Base-by-base conservation (phyloP, 345 rosid genomes). In the Isatis tinctoria region DNA sequence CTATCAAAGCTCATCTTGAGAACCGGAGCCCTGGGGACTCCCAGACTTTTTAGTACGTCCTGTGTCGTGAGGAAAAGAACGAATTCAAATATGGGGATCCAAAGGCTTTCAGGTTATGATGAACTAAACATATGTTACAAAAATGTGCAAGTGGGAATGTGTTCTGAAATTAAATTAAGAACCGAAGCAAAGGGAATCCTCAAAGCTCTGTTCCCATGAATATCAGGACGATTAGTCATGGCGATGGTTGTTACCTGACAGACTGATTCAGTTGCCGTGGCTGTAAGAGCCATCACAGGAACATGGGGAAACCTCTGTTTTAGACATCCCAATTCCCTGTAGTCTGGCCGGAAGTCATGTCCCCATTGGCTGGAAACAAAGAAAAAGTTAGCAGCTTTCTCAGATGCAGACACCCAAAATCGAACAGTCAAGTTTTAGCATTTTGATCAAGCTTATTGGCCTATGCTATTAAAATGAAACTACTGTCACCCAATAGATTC, bases 331-430 rank as follows among this genome's bases (percentile, higher is more conserved):
- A 88, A 78, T 35, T 82, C 87, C 70, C 93, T 83, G 77, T 92
- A 95, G 67, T 92, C 97, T 74, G 97, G 99, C 67, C 97, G 91
- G 60, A 92, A 95, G 86, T 92, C 99, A 78, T 92, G 99, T 54
- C 99, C 99, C 98, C 98, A 91, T 74, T 95, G 99, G 73, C 98
- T 91, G 85, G 27, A 40, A 75, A 70, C 28, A 59, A 59, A 33
- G 41, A 17, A 64, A 70, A 44, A 44, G 7, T 6, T 60, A 60
- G 72, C 35, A 12, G 6, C 37, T 67, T 20, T 67, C 72, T 67
- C 72, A 67, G 72, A 33, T 20, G 16, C 14, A 20, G 54, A 49
- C 56, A 35, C 20, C 44, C 30, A 18, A 12, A 48, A 47, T 33
- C 6, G 7, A 45, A 10, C 30, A 18, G 17, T 49, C 70, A 66